These are phyloP conservation scores for Camptophora hylomeconis DNA, from an alignment of 2,329 filamentous ascomycete genomes.

Conservation along the genomic window DNA sequence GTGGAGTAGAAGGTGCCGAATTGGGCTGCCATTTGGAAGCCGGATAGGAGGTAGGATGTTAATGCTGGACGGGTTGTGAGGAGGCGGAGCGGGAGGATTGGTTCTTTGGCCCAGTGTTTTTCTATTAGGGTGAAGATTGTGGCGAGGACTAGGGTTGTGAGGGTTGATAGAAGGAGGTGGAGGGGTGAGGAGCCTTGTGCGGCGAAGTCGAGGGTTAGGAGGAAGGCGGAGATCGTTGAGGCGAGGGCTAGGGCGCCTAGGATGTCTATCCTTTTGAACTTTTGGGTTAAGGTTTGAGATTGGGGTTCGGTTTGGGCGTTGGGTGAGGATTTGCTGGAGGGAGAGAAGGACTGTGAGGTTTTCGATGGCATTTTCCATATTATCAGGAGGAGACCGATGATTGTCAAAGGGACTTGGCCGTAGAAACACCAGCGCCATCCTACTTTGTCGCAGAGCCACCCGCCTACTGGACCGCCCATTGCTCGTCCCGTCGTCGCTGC, in stretches of 20 bases:
- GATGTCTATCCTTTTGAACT: slow-evolving; percentile 46
- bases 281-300: slow-evolving; percentile 4
- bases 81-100: slow-evolving; percentile 25
- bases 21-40: slow-evolving; percentile 45
- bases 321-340: no score
- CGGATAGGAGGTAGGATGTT: slow-evolving; percentile 39
- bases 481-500: slow-evolving; percentile 36
- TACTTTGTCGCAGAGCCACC: slow-evolving; percentile 46
- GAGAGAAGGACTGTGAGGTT: background rate
- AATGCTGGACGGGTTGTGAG: slow-evolving; percentile 37
- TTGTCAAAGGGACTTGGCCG: slow-evolving; percentile 43
- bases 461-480: slow-evolving; percentile 44
- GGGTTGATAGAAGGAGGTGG: background rate
- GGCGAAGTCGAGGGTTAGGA: slow-evolving; percentile 37
- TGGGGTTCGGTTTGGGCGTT: slow-evolving; percentile 3
- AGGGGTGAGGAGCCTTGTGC: background rate
- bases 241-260: slow-evolving; percentile 38
- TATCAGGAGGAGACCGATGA: slow-evolving; percentile 38
- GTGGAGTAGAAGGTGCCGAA: slow-evolving; percentile 32
- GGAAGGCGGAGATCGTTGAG: slow-evolving; percentile 29
- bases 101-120: slow-evolving; percentile 21
- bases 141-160: slow-evolving; percentile 6
- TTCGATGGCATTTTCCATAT: slow-evolving; percentile 25
- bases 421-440: slow-evolving; percentile 55
- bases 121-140: slow-evolving; percentile 22